These are phyloP conservation scores for Zizania latifolia DNA, from an alignment of 176 grass and related monocot genomes.

Conservation along the genomic window DNA sequence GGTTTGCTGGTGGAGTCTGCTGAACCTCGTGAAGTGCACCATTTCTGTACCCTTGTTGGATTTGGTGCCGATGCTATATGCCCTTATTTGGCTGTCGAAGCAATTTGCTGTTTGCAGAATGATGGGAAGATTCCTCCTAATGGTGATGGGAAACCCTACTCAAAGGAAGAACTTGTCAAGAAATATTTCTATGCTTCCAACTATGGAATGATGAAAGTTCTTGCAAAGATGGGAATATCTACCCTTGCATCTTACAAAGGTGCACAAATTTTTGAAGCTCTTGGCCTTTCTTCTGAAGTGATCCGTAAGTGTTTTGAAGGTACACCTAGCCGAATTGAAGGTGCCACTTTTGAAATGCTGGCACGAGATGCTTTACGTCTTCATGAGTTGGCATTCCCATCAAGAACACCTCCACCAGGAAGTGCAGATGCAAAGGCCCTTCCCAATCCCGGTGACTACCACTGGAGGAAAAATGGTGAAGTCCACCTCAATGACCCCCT, in stretches of 20 bases:
- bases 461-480: conserved; percentile 99
- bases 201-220: conserved; percentile 99
- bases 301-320: conserved; percentile 84
- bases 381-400: conserved; percentile 88
- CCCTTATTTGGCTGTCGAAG: conserved; percentile 85
- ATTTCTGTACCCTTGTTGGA: conserved; percentile 91
- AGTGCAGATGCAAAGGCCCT: conserved; percentile 81
- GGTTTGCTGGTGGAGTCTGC: conserved; percentile 84
- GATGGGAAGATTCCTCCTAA: conserved; percentile 86
- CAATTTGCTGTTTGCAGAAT: conserved; percentile 83
- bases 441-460: conserved; percentile 88
- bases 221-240: conserved; percentile 99
- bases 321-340: conserved; percentile 88
- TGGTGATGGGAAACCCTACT: conserved; percentile 38
- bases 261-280: conserved; percentile 98
- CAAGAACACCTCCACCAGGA: conserved; percentile 59
- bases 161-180: conserved; percentile 59
- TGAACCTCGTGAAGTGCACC: conserved; percentile 98
- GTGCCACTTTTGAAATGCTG: conserved; percentile 94
- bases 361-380: conserved; percentile 78
- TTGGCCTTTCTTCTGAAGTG: conserved; percentile 85
- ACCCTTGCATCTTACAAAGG: conserved; percentile 99
- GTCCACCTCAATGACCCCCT: conserved; percentile 93
- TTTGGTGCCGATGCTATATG: conserved; percentile 97
- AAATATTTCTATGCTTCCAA: conserved; percentile 89